These are phyloP conservation scores for Rhododendron kiyosumense DNA, from an alignment of 148 eudicot genomes.

Conservation along the genomic window DNA sequence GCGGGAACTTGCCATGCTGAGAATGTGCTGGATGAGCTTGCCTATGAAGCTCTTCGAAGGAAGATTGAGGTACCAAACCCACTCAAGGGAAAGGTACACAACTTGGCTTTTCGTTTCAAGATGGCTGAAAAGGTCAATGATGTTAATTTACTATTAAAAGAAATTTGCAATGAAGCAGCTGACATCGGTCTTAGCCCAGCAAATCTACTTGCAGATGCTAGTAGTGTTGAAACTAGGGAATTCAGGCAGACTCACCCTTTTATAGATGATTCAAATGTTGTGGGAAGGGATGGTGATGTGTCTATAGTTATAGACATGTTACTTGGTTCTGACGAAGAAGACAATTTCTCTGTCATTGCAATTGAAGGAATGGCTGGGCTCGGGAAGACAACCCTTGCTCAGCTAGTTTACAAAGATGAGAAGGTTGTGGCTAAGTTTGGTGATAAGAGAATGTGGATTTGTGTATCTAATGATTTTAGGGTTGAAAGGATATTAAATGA, in stretches of 20 bases:
- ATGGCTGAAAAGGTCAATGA: not conserved
- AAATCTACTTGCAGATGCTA: too few species aligned
- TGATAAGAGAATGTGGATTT: slow-evolving; percentile 4
- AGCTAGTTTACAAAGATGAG: not conserved
- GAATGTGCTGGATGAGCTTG: too few species aligned
- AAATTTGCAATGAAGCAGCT: not conserved
- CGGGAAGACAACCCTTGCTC: not conserved
- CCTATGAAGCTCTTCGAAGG: too few species aligned
- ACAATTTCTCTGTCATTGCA: not conserved
- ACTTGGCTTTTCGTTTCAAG: not conserved
- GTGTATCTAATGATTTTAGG: not conserved
- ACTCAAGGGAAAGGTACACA: too few species aligned
- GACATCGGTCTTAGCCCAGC: not conserved
- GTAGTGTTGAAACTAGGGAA: not conserved
- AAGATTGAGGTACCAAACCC: too few species aligned
- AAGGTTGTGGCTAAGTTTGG: not conserved
- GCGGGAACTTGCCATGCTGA: too few species aligned
- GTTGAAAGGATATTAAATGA: not conserved
- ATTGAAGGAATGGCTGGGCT: slow-evolving; percentile 7
- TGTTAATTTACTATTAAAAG: not conserved
- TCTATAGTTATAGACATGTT: not conserved
- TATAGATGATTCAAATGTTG: not conserved
- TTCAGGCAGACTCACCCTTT: not conserved
- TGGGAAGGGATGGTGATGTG: slow-evolving; percentile 8
- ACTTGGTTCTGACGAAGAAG: not conserved